A percentile compares a stretch with the other conserved stretches of the same genome.
phyloP scores from a whole-genome alignment of 257 asterid genomes.

The Solanum chilense region DNA sequence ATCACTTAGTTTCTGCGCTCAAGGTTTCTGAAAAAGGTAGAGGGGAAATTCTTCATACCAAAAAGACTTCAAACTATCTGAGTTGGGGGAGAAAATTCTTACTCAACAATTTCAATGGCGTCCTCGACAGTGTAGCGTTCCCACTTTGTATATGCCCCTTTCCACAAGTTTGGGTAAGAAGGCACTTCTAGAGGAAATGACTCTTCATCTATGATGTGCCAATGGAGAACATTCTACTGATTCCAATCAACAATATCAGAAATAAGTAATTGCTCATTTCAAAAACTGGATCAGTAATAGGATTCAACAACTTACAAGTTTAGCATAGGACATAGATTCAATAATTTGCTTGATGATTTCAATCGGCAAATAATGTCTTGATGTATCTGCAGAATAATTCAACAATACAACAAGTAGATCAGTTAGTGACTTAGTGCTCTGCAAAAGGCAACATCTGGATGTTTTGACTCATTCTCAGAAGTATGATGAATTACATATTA shows the following conservation, averaged over 20 bases:
- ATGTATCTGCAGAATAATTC: constrained; percentile 53
- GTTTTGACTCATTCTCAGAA: neutral
- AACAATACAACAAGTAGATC: neutral
- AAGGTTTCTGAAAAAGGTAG: neutral
- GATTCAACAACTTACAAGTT: constrained; percentile 61
- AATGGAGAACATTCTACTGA: constrained; percentile 90
- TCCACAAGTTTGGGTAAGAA: constrained; percentile 78
- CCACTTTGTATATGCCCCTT: constrained; percentile 82
- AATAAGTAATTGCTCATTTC: neutral
- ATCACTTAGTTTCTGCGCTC: neutral
- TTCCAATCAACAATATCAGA: constrained; percentile 26
- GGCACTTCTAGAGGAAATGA: constrained; percentile 97
- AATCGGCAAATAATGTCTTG: constrained; percentile 81
- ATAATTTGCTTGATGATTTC: constrained; percentile 77
- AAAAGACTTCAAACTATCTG: neutral
- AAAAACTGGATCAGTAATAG: neutral
- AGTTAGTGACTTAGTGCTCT: neutral
- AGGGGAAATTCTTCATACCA: neutral
- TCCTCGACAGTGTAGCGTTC: constrained; percentile 84
- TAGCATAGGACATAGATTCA: constrained; percentile 90
- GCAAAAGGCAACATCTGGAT: neutral
- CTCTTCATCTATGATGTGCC: constrained; percentile 97
- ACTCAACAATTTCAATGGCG: constrained; percentile 79
- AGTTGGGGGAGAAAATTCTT: neutral
- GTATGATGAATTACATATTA: neutral